These are phyloP conservation scores for Neurospora intermedia DNA, from an alignment of 495 filamentous ascomycete genomes.

Conservation along the genomic window DNA sequence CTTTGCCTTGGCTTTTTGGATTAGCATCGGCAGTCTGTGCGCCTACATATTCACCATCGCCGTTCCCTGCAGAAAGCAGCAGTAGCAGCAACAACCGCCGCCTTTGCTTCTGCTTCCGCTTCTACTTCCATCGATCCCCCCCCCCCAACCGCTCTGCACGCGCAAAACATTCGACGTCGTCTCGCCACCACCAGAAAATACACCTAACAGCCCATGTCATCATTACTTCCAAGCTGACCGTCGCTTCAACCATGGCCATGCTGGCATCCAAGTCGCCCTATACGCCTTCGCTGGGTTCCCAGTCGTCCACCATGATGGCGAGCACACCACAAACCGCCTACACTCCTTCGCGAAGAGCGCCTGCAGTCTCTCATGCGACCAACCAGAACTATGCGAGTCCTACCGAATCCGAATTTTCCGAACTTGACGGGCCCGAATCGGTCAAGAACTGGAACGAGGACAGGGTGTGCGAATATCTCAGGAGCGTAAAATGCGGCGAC, in stretches of 20 bases:
- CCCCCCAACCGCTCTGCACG: not conserved
- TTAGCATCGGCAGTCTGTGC: not conserved
- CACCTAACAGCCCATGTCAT: conserved; percentile 11
- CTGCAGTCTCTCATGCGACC: conserved; percentile 40
- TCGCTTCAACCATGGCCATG: conserved; percentile 55
- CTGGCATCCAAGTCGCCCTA: conserved; percentile 79
- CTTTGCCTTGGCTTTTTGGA: not conserved
- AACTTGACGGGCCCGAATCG: conserved; percentile 44
- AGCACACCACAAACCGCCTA: conserved; percentile 42
- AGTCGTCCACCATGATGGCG: conserved; percentile 42
- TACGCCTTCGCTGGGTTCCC: conserved; percentile 48
- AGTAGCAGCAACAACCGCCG: not conserved
- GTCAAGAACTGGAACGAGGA: conserved; percentile 81
- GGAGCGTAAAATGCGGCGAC: conserved; percentile 81
- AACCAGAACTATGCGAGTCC: conserved; percentile 70
- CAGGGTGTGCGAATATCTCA: conserved; percentile 78
- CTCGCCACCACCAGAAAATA: not conserved
- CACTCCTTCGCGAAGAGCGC: conserved; percentile 42
- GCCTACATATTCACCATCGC: not conserved
- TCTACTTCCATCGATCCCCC: not conserved
- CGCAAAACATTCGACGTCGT: not conserved
- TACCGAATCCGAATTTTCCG: conserved; percentile 93
- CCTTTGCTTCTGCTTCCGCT: not conserved
- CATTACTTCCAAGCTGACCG: conserved; percentile 1
- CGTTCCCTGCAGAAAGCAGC: not conserved